Evolutionary conservation across 129 eudicot genomes (phyloP).

Genomic region (Saposhnikovia divaricata): DNA sequence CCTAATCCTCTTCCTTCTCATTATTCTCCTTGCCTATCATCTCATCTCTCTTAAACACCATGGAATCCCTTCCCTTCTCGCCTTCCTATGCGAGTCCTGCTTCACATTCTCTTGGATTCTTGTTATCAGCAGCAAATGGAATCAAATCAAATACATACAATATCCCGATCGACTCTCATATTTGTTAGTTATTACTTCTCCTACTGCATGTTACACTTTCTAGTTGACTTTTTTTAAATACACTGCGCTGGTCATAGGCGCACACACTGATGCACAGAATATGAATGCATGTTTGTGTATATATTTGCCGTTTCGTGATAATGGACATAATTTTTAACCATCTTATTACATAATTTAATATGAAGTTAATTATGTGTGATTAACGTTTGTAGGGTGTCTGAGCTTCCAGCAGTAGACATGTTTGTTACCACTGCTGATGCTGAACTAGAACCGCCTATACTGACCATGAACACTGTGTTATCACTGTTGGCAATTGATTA

Average conservation of each 20-base stretch:
- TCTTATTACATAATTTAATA: background rate
- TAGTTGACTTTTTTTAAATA: background rate
- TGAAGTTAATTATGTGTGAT: background rate
- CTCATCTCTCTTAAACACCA: constrained; percentile 23
- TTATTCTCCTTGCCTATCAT: constrained; percentile 38
- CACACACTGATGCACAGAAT: background rate
- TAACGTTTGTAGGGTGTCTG: constrained; percentile 10
- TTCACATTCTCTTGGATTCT: constrained; percentile 44
- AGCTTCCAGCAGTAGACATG: constrained; percentile 28
- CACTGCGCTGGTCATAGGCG: background rate
- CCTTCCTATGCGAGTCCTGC: constrained; percentile 46
- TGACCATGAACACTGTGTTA: constrained; percentile 45
- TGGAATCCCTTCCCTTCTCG: constrained; percentile 32
- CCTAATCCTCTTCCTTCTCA: constrained; percentile 33
- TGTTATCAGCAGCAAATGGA: constrained; percentile 31
- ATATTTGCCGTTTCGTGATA: background rate
- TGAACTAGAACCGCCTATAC: constrained; percentile 33
- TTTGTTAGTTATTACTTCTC: background rate
- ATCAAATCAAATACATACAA: constrained; percentile 22
- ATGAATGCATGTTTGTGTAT: background rate
- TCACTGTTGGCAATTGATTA: constrained; percentile 44
- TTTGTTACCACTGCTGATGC: constrained; percentile 46
- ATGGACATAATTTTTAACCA: background rate
- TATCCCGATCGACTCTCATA: constrained; percentile 31
- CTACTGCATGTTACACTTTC: background rate